A percentile compares a stretch with the other conserved stretches of the same genome.
phyloP scores from a whole-genome alignment of 768 basidiomycete genomes.

The Lactifluus echinatus region DNA sequence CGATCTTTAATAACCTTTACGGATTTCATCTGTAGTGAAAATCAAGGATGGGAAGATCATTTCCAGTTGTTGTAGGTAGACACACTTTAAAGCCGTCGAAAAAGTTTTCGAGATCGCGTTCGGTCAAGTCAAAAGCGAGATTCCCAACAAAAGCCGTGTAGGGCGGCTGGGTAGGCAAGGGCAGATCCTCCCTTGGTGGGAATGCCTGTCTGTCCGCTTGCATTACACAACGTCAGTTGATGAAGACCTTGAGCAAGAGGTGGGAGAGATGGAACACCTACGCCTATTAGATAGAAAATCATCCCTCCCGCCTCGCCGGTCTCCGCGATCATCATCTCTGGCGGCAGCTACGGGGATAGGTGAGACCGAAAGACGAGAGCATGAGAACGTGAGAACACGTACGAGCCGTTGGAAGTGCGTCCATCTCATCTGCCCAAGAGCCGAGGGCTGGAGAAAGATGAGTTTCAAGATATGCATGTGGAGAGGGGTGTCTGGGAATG shows the following conservation, averaged over 20 bases:
- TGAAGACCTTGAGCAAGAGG: not conserved
- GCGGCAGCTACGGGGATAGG: slow-evolving; percentile 45
- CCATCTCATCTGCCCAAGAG: slow-evolving; percentile 99
- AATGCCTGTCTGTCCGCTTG: slow-evolving; percentile 48
- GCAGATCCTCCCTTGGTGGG: slow-evolving; percentile 79
- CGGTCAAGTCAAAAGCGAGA: slow-evolving; percentile 85
- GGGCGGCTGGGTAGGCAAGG: slow-evolving; percentile 90
- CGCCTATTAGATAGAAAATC: slow-evolving; percentile 57
- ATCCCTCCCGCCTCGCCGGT: slow-evolving; percentile 42
- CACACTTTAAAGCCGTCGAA: slow-evolving; percentile 60
- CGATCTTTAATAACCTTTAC: slow-evolving; percentile 90
- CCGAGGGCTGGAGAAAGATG: slow-evolving; percentile 52
- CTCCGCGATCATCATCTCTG: slow-evolving; percentile 61
- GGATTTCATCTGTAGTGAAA: slow-evolving; percentile 51
- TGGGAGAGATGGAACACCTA: slow-evolving; percentile 31
- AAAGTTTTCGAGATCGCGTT: slow-evolving; percentile 72
- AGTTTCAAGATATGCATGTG: slow-evolving; percentile 12
- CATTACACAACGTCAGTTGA: not conserved
- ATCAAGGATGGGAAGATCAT: not conserved
- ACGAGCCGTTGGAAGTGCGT: slow-evolving; percentile 88
- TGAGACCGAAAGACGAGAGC: not conserved
- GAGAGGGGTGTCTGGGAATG: slow-evolving; percentile 22
- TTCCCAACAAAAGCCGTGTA: slow-evolving; percentile 98
- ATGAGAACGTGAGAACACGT: slow-evolving; percentile 31
- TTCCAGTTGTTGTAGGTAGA: not conserved